These are phyloP conservation scores for Capsicum baccatum DNA, from an alignment of 257 asterid genomes.

Conservation along the genomic window DNA sequence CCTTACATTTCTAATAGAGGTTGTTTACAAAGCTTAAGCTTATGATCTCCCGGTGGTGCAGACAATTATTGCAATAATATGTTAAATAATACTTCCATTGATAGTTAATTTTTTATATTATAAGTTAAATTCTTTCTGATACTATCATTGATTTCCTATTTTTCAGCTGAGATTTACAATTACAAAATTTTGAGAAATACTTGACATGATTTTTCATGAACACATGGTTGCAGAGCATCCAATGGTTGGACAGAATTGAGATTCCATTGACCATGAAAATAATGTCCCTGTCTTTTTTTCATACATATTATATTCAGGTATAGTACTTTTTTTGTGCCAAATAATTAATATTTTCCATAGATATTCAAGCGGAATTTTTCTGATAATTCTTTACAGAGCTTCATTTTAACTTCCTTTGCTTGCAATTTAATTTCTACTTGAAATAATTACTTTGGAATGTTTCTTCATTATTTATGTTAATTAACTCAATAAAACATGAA, in stretches of 20 bases:
- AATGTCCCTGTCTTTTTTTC: not conserved
- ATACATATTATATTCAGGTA: not conserved
- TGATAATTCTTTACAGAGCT: not conserved
- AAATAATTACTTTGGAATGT: not conserved
- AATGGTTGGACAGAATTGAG: constrained; percentile 36
- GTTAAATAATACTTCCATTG: not conserved
- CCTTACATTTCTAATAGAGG: too few relatives aligned
- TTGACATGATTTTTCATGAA: constrained; percentile 31
- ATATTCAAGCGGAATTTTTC: not conserved
- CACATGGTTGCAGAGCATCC: constrained; percentile 47
- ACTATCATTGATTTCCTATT: not conserved
- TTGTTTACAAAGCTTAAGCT: too few relatives aligned
- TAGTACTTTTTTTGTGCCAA: not conserved
- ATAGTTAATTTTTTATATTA: not conserved
- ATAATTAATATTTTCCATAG: not conserved
- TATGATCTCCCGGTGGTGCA: too few relatives aligned
- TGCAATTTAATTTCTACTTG: not conserved
- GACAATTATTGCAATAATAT: not conserved
- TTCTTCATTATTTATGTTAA: not conserved
- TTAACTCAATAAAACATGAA: too few relatives aligned
- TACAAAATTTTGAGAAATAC: not conserved
- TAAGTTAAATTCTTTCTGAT: not conserved
- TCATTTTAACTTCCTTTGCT: too few relatives aligned
- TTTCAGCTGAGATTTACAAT: not conserved
- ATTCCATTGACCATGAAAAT: constrained; percentile 21